Evolutionary conservation across 352 stramenopile genomes (phyloP), one percentile per base, ranked within the genome.

Genomic region (Phytophthora sp.): DNA sequence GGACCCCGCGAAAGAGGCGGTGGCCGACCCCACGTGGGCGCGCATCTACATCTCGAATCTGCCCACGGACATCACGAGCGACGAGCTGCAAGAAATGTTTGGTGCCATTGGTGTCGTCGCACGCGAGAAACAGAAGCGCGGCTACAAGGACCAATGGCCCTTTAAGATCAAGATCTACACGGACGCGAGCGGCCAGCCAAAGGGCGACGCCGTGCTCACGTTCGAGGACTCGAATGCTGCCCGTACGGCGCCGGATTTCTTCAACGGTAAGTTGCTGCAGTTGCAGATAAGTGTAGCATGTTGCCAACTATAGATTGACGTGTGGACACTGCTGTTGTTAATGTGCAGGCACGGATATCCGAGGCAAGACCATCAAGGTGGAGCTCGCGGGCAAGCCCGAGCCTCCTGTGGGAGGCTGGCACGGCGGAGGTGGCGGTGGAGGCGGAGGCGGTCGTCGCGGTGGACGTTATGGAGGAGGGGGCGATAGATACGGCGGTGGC

Each of bases 111-210:
- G 88, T 23, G 63, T 95, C 27, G 84, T 96, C 42, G 88, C 86
- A 6, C 71, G 85, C 11, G 86, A 95, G 69, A 95, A 94, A 70
- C 88, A 95, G 61, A 94, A 94, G 70, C 83, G 88, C 41, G 88
- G 86, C 1, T 95, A 88, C 73, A 94, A 94, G 62, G 86, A 96
- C 62, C 85, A 96, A 60, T 96, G 88, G 86, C 88, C 88, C 30
- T 96, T 88, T 70, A 96, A 96, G 77, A 95, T 96, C 71, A 96
- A 93, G 66, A 80, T 96, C 27, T 96, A 96, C 69, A 84, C 84
- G 60, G 88, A 95, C 53, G 72, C 88, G 12, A 73, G 71, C 53
- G 86, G 86, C 9, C 54, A 83, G 36, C 69, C 76, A 41, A 96
- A 96, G 76, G 88, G 88, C 35, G 88, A 96, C 50, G 88, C 88